Evolutionary conservation across 768 basidiomycete species (phyloP).

Genomic region (Scleroderma bovista): DNA sequence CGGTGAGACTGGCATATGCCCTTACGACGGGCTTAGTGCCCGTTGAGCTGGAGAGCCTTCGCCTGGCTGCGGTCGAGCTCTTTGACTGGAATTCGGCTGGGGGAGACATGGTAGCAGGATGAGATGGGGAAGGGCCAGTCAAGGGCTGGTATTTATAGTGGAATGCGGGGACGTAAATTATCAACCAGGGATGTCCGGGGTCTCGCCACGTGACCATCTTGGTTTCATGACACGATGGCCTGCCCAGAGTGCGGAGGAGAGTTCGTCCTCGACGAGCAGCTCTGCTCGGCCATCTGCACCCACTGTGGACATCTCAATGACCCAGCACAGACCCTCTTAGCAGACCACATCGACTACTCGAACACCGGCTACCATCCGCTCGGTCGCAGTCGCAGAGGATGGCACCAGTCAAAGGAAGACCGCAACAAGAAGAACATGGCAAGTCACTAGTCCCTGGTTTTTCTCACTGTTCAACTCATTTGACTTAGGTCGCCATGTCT

Average conservation of each 20-base stretch:
- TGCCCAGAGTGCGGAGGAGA: constrained; percentile 52
- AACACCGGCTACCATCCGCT: constrained; percentile 40
- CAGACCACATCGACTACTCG: constrained; percentile 36
- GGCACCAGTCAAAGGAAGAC: constrained; percentile 61
- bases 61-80: constrained; percentile 54
- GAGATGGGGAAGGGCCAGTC: constrained; percentile 5
- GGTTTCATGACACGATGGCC: neutral
- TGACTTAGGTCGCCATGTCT: constrained; percentile 53
- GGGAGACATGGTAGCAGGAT: constrained; percentile 44
- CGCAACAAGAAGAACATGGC: constrained; percentile 62
- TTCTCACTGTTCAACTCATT: constrained; percentile 11
- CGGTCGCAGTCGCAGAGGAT: constrained; percentile 44
- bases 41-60: constrained; percentile 60
- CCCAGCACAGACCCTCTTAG: constrained; percentile 55
- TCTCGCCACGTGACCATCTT: constrained; percentile 6
- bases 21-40: constrained; percentile 49
- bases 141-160: constrained; percentile 31
- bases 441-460: constrained; percentile 18
- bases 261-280: constrained; percentile 52
- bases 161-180: neutral
- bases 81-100: constrained; percentile 51
- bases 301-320: constrained; percentile 68
- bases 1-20: constrained; percentile 60
- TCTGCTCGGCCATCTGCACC: constrained; percentile 60
- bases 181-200: constrained; percentile 18